phyloP scores from a whole-genome alignment of 2,329 filamentous ascomycete species.

The Aureobasidium sp. region DNA sequence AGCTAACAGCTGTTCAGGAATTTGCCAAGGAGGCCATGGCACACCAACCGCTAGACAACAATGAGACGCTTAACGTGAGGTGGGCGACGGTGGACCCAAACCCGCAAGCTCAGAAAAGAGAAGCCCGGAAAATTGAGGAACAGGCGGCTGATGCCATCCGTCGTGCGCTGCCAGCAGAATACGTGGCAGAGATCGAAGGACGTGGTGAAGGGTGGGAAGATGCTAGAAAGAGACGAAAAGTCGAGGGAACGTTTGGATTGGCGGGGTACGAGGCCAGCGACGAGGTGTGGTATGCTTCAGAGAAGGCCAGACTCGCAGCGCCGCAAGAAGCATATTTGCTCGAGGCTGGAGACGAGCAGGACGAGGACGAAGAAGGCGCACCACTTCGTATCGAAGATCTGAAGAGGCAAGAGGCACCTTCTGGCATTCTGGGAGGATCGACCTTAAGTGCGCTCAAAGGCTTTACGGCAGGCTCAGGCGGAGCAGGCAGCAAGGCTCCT shows the following conservation, averaged over 20 bases:
- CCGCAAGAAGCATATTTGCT: constrained; percentile 56
- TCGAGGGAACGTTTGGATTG: constrained; percentile 82
- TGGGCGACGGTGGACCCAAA: constrained; percentile 98
- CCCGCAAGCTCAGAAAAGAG: constrained; percentile 85
- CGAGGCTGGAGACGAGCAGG: constrained; percentile 50
- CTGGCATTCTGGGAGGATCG: constrained; percentile 72
- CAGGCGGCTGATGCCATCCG: constrained; percentile 93
- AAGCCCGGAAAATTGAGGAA: constrained; percentile 83
- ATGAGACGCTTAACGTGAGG: constrained; percentile 87
- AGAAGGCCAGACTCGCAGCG: constrained; percentile 59
- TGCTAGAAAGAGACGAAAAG: constrained; percentile 77
- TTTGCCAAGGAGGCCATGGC: constrained; percentile 84
- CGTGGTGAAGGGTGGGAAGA: constrained; percentile 48
- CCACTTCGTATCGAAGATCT: constrained; percentile 40
- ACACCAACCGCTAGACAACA: constrained; percentile 84
- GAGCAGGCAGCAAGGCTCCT: constrained; percentile 46
- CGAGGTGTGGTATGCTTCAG: constrained; percentile 82
- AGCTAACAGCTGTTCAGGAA: constrained; percentile 37
- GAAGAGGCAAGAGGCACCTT: constrained; percentile 35
- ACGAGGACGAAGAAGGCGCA: constrained; percentile 31
- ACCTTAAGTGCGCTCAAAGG: constrained; percentile 72
- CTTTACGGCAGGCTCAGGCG: constrained; percentile 37
- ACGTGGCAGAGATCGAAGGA: constrained; percentile 89
- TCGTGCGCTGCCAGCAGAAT: constrained; percentile 78
- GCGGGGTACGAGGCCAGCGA: constrained; percentile 92